A percentile compares a stretch with the other conserved stretches of the same genome.
Conservation (phyloP, 371 early-diverging fungal genomes). For the Rhizomucor miehei region DNA sequence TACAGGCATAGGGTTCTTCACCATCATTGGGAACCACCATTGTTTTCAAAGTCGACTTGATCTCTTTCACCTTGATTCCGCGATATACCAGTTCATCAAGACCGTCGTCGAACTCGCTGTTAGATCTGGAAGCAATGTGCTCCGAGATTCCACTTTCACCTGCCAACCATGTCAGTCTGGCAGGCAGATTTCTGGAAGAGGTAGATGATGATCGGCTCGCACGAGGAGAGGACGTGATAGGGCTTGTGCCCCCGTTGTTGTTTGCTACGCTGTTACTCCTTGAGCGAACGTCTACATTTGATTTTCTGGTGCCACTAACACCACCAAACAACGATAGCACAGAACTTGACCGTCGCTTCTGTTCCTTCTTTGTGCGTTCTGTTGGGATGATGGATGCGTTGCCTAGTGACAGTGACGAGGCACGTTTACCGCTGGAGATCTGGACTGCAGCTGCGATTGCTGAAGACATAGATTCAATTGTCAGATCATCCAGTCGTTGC, state of each 20-base stretch:
- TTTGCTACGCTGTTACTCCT: no score
- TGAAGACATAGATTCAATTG: constrained; percentile 44
- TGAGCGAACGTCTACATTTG: no score
- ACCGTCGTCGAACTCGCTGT: constrained; percentile 30
- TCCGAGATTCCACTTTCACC: constrained; percentile 3
- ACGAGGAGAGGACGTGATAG: no score
- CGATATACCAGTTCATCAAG: constrained; percentile 39
- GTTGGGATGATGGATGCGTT: constrained; percentile 41
- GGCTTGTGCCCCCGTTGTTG: no score
- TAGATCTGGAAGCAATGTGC: constrained; percentile 1
- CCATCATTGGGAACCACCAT: constrained; percentile 45
- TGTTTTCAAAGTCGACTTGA: constrained; percentile 46
- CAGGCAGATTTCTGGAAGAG: constrained; percentile 2
- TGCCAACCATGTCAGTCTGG: constrained; percentile 1
- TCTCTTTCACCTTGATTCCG: constrained; percentile 51
- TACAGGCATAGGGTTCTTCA: constrained; percentile 37
- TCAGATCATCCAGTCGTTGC: no score
- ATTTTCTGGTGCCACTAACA: no score
- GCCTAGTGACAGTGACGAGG: constrained; percentile 40
- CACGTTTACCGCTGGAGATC: constrained; percentile 26
- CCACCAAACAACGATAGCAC: no score
- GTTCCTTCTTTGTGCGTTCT: constrained; percentile 4
- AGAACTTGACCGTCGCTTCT: constrained; percentile 1
- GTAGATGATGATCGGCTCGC: neutral
- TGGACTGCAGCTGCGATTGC: constrained; percentile 47